These are phyloP conservation scores for Scheffersomyces coipomensis DNA, from an alignment of 805 yeast genomes.

Conservation along the genomic window DNA sequence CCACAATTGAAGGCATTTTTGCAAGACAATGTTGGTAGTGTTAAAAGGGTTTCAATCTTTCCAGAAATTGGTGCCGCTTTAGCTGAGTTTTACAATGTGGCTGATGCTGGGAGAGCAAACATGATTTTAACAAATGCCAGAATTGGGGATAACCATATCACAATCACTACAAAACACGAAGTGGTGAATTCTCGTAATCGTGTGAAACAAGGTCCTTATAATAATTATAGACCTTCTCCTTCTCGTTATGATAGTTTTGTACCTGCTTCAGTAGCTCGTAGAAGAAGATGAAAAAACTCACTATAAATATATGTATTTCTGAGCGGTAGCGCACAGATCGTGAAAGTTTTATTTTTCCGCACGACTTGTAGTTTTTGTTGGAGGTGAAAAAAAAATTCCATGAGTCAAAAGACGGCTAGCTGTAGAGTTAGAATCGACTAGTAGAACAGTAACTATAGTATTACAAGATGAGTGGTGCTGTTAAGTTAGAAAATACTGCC, in stretches of 20 bases:
- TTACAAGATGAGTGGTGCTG: slow-evolving; percentile 35
- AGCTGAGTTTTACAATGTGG: slow-evolving; percentile 41
- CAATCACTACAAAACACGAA: neutral
- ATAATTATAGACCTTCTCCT: no score
- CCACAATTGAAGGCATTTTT: slow-evolving; percentile 32
- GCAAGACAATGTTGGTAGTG: slow-evolving; percentile 27
- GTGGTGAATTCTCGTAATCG: neutral
- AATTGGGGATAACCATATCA: neutral
- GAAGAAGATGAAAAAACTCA: neutral
- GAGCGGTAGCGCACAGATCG: no score
- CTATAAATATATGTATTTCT: no score
- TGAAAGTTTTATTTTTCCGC: no score
- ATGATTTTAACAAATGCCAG: slow-evolving; percentile 30
- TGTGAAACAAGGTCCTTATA: no score
- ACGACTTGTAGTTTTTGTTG: neutral
- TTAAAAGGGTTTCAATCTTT: slow-evolving; percentile 42
- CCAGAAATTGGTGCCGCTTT: slow-evolving; percentile 50
- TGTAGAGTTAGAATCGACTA: no score
- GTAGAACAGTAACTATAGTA: no score
- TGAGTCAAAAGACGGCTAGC: no score
- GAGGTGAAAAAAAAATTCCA: neutral
- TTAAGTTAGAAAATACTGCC: slow-evolving; percentile 62
- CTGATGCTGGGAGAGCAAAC: slow-evolving; percentile 52
- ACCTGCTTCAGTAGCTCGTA: neutral
- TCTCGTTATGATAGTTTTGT: no score